A percentile compares a stretch with the other conserved stretches of the same genome.
phyloP scores from a whole-genome alignment of 257 asterid genomes.

The Capsicum baccatum region DNA sequence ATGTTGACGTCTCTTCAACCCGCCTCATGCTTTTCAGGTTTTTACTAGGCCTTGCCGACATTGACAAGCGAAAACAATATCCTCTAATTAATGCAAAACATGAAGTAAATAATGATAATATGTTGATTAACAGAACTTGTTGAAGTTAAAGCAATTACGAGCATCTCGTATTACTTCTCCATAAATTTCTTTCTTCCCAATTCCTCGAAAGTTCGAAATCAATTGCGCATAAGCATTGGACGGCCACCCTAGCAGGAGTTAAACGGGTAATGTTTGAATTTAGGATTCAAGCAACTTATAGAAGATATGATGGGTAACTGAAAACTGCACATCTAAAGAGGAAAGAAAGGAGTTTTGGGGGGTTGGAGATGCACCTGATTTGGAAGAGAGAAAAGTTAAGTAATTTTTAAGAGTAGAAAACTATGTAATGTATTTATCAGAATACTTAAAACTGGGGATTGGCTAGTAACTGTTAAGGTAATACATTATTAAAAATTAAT shows the following conservation, averaged over 20 bases:
- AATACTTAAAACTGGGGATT: neutral
- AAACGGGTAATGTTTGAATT: neutral
- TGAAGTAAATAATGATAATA: neutral
- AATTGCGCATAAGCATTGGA: neutral
- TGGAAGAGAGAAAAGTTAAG: neutral
- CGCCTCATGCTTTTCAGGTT: neutral
- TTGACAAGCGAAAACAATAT: neutral
- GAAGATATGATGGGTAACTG: neutral
- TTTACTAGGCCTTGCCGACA: neutral
- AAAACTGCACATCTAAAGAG: neutral
- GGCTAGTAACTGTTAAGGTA: neutral
- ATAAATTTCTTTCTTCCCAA: neutral
- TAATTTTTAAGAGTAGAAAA: neutral
- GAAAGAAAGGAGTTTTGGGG: neutral
- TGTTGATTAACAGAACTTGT: conserved; percentile 15
- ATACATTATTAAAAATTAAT: neutral
- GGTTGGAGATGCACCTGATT: neutral
- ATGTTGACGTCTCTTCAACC: neutral
- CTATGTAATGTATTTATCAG: neutral
- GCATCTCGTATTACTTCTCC: neutral
- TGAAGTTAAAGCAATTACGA: neutral
- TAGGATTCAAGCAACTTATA: neutral
- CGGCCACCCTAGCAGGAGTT: neutral
- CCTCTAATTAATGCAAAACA: neutral
- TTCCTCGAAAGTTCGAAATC: neutral